Conservation (phyloP, 352 stramenopile species). For the Achlya hypogyna region DNA sequence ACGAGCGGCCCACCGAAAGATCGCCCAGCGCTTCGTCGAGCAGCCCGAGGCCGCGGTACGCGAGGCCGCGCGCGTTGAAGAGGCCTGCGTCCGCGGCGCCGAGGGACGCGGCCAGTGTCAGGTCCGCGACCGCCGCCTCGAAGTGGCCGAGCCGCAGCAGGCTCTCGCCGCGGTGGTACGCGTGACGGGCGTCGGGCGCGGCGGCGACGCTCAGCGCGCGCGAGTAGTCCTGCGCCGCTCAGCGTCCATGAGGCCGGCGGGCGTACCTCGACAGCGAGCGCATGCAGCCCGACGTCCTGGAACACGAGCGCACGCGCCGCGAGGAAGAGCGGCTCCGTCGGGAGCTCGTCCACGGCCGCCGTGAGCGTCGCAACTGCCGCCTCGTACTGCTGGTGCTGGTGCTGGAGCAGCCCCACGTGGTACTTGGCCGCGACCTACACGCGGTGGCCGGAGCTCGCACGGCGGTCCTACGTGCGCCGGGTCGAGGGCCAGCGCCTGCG, state of each 20-base stretch:
- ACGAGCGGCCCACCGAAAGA: conserved; percentile 34
- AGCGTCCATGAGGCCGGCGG: conserved; percentile 39
- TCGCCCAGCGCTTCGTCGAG: conserved; percentile 46
- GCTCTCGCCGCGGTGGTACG: conserved; percentile 15
- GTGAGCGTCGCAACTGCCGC: conserved; percentile 36
- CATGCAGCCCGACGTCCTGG: conserved; percentile 40
- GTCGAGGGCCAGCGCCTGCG: not conserved
- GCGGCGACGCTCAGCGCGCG: conserved; percentile 17
- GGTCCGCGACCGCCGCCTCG: conserved; percentile 9
- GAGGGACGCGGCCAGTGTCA: not conserved
- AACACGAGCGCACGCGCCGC: conserved; percentile 46
- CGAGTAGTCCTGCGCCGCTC: conserved; percentile 34
- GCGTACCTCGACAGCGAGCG: conserved; percentile 47
- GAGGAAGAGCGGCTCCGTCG: conserved; percentile 48
- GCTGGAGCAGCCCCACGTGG: conserved; percentile 1
- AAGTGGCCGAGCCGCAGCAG: conserved; percentile 1
- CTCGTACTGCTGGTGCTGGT: conserved; percentile 26
- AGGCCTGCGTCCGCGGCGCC: conserved; percentile 28
- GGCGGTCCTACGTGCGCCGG: not conserved
- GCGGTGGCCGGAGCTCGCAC: too few species aligned
- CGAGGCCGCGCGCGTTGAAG: conserved; percentile 50
- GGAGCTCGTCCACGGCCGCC: conserved; percentile 31
- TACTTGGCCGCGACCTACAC: conserved; percentile 10
- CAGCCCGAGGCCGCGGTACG: conserved; percentile 40
- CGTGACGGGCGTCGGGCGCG: conserved; percentile 18